Evolutionary conservation across 2,329 filamentous ascomycete species (phyloP).

Genomic region (Aspergillus alliaceus): DNA sequence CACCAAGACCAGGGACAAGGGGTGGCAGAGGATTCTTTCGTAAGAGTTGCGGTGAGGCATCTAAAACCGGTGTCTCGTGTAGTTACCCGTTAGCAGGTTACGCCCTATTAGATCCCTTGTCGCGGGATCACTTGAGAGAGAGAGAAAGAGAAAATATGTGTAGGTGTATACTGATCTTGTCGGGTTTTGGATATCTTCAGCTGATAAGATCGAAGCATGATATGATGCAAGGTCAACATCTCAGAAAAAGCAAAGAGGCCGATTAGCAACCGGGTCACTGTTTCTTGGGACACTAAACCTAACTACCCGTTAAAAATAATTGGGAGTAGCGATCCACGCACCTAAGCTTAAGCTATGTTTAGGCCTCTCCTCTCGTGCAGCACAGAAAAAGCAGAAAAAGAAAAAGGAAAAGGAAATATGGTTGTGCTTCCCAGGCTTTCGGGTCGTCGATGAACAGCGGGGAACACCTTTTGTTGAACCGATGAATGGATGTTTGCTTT

Average conservation of each 20-base stretch:
- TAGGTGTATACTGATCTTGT: no score
- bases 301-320: slow-evolving; percentile 4
- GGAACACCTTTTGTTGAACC: not conserved
- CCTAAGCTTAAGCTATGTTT: slow-evolving; percentile 30
- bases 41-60: slow-evolving; percentile 15
- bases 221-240: slow-evolving; percentile 13
- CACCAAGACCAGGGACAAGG: slow-evolving; percentile 1
- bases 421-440: slow-evolving; percentile 10
- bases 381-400: slow-evolving; percentile 24
- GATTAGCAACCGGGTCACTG: slow-evolving; percentile 8
- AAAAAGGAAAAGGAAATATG: slow-evolving; percentile 5
- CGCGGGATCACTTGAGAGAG: not conserved
- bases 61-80: slow-evolving; percentile 4
- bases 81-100: slow-evolving; percentile 4
- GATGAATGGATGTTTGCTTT: no score
- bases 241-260: slow-evolving; percentile 17
- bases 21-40: not conserved
- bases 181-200: not conserved
- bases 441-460: slow-evolving; percentile 17
- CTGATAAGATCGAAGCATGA: slow-evolving; percentile 13
- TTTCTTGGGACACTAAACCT: slow-evolving; percentile 12
- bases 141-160: no score
- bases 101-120: not conserved
- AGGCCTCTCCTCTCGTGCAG: slow-evolving; percentile 18
- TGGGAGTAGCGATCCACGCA: slow-evolving; percentile 17